Percentiles rank a stretch among this genome's conserved stretches.
Evolutionary conservation across 495 filamentous ascomycete species (phyloP).

Genomic region (Poronia punctata): DNA sequence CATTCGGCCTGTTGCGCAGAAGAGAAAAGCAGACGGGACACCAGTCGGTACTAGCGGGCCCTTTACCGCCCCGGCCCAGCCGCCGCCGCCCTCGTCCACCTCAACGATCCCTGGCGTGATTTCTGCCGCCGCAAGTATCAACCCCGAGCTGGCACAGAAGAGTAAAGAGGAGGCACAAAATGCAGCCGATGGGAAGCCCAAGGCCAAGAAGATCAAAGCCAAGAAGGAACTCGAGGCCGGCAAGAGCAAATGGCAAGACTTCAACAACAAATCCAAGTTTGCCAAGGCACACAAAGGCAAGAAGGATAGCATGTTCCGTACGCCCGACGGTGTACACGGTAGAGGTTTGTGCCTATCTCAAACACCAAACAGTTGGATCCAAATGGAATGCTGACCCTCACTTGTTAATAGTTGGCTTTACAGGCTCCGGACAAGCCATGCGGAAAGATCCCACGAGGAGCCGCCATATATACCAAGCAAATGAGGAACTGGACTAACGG

Average conservation of each 20-base stretch:
- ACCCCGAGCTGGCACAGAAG: conserved; percentile 67
- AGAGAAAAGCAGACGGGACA: conserved; percentile 84
- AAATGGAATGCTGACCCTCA: conserved; percentile 29
- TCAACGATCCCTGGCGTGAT: conserved; percentile 58
- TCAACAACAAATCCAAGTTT: conserved; percentile 69
- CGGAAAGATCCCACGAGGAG: conserved; percentile 78
- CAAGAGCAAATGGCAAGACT: conserved; percentile 94
- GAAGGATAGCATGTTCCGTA: conserved; percentile 97
- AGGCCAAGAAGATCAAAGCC: conserved; percentile 75
- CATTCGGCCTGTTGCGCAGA: conserved; percentile 74
- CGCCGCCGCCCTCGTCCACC: conserved; percentile 22
- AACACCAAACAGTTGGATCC: too few species aligned
- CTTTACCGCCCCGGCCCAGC: conserved; percentile 36
- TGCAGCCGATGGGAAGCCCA: conserved; percentile 31
- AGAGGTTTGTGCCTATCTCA: conserved; percentile 54
- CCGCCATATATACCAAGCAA: conserved; percentile 80
- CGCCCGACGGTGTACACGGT: conserved; percentile 74
- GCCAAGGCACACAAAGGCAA: conserved; percentile 57
- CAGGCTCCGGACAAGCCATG: conserved; percentile 90
- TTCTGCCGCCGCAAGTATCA: conserved; percentile 79
- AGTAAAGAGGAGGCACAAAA: conserved; percentile 39
- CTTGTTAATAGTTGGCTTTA: conserved; percentile 70
- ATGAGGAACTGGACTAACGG: conserved; percentile 61
- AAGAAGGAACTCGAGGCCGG: conserved; percentile 81
- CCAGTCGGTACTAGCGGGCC: conserved; percentile 45